Base-by-base conservation (phyloP, 176 grass and related monocot genomes). In the Cenchrus purpureus region DNA sequence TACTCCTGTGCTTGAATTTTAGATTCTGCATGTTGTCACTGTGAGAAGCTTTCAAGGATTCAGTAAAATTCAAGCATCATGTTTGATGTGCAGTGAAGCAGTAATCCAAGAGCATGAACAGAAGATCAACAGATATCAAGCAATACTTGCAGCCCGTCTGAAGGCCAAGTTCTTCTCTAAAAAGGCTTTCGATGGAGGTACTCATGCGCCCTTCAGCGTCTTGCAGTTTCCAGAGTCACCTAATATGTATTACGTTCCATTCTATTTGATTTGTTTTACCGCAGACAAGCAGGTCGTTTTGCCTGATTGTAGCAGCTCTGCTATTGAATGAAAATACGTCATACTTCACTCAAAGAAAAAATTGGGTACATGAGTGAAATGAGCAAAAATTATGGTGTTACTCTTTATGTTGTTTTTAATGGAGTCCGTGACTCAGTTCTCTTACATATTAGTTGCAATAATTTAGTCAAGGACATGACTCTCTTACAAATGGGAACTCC, bases 121-220 rank as follows among this genome's bases (percentile, higher is more conserved):
- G 61, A 91, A 87, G 69, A 79, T 91, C 72, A 84, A 80, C 17
- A 84, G 54, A 86, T 88, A 95, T 58, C 82, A 85, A 86, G 73
- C 84, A 78, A 89, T 90, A 51, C 88, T 90, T 55, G 87, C 87
- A 79, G 85, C 88, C 44, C 70, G 88, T 63, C 66, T 95, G 67
- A 95, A 90, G 77, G 82, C 87, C 20, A 95, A 95, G 50, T 92
- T 90, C 69, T 95, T 95, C 78, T 92, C 90, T 62, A 86, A 88
- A 83, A 95, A 92, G 66, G 73, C 85, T 78, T 92, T 89, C 45
- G 80, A 89, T 2, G 90, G 90, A 92, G 92, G 90, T 94, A 87
- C 17, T 70, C 11, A 51, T 79, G 10, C 44, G 69, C 7, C 53
- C 15, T 76, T 85, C 52, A 69, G 62, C 60, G 52, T 75, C 14